Conservation (phyloP, 305 asterid species). For the Caryopteris hybrid region DNA sequence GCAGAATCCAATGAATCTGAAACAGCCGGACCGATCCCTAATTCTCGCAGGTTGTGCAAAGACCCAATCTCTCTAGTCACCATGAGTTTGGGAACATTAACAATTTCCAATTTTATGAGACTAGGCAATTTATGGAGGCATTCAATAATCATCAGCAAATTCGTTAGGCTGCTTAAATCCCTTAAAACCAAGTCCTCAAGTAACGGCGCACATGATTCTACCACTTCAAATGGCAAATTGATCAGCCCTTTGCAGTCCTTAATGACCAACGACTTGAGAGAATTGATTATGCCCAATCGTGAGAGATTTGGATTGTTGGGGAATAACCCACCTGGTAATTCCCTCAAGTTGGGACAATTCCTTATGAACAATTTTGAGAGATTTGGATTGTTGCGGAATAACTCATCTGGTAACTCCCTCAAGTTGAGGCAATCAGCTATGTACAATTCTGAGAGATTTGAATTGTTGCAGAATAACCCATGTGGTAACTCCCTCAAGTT, state of each 20-base stretch:
- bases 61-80: background rate
- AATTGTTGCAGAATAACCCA: background rate
- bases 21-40: no score
- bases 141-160: background rate
- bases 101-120: background rate
- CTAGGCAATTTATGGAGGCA: background rate
- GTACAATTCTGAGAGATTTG: no score
- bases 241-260: background rate
- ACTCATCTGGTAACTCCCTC: background rate
- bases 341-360: background rate
- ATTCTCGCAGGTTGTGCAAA: background rate
- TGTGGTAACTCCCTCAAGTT: conserved; percentile 1
- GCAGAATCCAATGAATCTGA: background rate
- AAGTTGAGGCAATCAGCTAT: no score
- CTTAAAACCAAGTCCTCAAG: background rate
- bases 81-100: background rate
- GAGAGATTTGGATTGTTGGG: no score
- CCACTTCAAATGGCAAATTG: background rate
- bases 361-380: background rate
- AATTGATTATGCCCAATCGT: no score
- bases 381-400: conserved; percentile 4
- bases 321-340: background rate
- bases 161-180: background rate
- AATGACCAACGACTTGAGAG: no score
- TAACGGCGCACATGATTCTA: background rate